Evolutionary conservation across 2,329 filamentous ascomycete genomes (phyloP).

Genomic region (Trichoderma cornu-damae): DNA sequence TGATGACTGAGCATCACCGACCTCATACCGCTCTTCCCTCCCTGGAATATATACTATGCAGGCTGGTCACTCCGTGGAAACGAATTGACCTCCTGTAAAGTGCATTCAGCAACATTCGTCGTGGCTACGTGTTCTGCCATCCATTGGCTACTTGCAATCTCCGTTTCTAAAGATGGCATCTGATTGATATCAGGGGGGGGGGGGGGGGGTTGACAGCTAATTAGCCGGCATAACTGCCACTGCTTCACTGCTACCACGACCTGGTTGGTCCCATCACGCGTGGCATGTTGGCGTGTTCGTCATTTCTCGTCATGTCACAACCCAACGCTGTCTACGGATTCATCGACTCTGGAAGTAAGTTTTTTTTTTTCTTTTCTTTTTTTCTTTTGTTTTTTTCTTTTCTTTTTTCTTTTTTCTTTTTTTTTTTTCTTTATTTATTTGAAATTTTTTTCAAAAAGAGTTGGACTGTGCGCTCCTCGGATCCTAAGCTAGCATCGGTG

Average conservation of each 20-base stretch:
- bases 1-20: not conserved
- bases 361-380: no score
- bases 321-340: not conserved
- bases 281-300: slow-evolving; percentile 2
- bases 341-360: no score
- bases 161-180: not conserved
- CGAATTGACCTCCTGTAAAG: not conserved
- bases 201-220: not conserved
- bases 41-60: not conserved
- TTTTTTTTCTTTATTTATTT: no score
- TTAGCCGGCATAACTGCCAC: not conserved
- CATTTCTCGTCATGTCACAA: not conserved
- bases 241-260: not conserved
- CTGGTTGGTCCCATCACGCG: not conserved
- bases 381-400: no score
- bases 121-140: not conserved
- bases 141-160: not conserved
- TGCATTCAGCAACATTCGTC: not conserved
- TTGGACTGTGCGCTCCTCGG: slow-evolving; percentile 4
- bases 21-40: not conserved
- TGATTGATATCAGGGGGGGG: not conserved
- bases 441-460: not conserved
- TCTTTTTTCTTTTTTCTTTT: no score
- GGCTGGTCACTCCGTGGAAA: not conserved
- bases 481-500: slow-evolving; percentile 7